These are phyloP conservation scores for Erigeron philadelphicus DNA, from an alignment of 140 eudicot species.

Conservation along the genomic window DNA sequence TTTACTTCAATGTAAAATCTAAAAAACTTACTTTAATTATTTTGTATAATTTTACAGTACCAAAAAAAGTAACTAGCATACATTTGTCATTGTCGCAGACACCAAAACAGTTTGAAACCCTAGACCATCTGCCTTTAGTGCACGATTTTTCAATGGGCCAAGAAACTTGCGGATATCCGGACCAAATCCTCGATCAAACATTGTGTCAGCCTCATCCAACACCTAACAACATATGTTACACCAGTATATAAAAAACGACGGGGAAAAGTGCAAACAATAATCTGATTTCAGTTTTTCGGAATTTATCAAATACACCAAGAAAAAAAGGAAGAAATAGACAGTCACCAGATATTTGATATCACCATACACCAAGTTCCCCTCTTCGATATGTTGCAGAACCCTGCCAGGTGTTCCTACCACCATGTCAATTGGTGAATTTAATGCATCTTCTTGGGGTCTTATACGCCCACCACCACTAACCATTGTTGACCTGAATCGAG, in stretches of 20 bases:
- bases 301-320: not conserved
- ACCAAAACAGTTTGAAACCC: slow-evolving; percentile 89
- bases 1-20: not conserved
- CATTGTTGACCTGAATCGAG: slow-evolving; percentile 92
- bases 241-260: not conserved
- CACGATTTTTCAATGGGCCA: slow-evolving; percentile 79
- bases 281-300: not conserved
- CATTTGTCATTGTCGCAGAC: slow-evolving; percentile 92
- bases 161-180: slow-evolving; percentile 90
- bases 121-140: slow-evolving; percentile 49
- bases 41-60: not conserved
- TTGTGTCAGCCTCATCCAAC: slow-evolving; percentile 98
- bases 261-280: not conserved
- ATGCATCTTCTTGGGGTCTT: slow-evolving; percentile 87
- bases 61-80: slow-evolving; percentile 19
- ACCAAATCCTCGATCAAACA: slow-evolving; percentile 97
- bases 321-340: not conserved
- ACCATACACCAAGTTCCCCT: slow-evolving; percentile 89
- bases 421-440: slow-evolving; percentile 82
- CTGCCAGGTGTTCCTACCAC: slow-evolving; percentile 97
- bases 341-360: slow-evolving; percentile 82
- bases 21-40: not conserved
- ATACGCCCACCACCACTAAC: slow-evolving; percentile 90
- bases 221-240: slow-evolving; percentile 46
- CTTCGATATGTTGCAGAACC: slow-evolving; percentile 89